Conservation (phyloP, 202 grass and related monocot genomes). For the Panicum hallii region DNA sequence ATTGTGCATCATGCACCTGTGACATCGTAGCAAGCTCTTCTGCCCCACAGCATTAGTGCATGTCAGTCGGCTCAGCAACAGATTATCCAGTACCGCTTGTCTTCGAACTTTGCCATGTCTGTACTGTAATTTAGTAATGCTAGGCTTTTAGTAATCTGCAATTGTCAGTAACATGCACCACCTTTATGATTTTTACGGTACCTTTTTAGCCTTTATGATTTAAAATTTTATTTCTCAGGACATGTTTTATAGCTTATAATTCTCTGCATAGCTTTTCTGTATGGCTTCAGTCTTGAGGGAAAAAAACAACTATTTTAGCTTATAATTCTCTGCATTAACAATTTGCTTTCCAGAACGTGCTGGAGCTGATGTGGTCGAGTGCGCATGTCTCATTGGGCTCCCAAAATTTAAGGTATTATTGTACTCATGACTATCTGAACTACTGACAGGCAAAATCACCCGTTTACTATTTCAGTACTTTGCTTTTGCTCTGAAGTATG, state of each 20-base stretch:
- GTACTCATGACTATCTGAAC: background rate
- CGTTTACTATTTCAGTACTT: background rate
- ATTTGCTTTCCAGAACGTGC: conserved; percentile 67
- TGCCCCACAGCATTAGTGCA: background rate
- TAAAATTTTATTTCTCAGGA: conserved; percentile 14
- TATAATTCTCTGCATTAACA: background rate
- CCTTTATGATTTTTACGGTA: background rate
- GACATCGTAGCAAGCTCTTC: conserved; percentile 16
- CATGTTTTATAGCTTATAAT: background rate
- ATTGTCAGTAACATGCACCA: conserved; percentile 25
- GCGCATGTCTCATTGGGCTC: conserved; percentile 81
- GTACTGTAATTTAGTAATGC: conserved; percentile 2
- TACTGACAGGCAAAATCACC: background rate
- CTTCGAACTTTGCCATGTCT: background rate
- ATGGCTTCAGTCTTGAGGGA: conserved; percentile 7
- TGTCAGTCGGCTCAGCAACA: background rate
- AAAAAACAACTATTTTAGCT: background rate
- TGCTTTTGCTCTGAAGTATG: background rate
- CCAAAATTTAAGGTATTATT: conserved; percentile 83
- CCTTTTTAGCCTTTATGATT: conserved; percentile 3
- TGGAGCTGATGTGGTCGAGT: conserved; percentile 81
- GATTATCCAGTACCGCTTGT: conserved; percentile 20
- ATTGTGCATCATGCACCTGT: background rate
- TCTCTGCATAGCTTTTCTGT: background rate
- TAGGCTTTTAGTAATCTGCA: conserved; percentile 22